phyloP scores from a whole-genome alignment of 495 filamentous ascomycete genomes.

The Daldinia concentrica region DNA sequence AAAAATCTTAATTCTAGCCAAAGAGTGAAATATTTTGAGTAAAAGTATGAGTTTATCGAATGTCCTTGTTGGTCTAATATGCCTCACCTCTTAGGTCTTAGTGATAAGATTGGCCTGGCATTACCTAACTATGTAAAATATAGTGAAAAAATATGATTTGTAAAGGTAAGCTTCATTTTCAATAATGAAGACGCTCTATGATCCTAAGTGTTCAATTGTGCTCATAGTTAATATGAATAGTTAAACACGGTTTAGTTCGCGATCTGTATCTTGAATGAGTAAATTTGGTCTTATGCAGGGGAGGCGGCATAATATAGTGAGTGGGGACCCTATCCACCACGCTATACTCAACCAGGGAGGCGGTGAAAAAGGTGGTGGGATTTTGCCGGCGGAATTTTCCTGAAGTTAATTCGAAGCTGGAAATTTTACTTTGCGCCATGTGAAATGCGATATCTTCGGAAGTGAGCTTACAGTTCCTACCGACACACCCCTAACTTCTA shows the following conservation, averaged over 20 bases:
- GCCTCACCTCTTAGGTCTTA: too few relatives aligned
- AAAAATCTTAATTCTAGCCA: too few relatives aligned
- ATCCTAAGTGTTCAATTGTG: not conserved
- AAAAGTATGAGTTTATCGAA: too few relatives aligned
- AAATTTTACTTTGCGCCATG: not conserved
- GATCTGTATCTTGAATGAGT: not conserved
- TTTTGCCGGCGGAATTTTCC: not conserved
- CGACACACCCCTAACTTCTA: not conserved
- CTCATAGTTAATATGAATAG: not conserved
- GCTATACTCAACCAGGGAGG: not conserved
- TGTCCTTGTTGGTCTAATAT: too few relatives aligned
- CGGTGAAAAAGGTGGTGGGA: not conserved
- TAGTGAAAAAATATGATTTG: too few relatives aligned
- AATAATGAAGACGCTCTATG: too few relatives aligned
- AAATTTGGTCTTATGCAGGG: not conserved
- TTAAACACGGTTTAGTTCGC: not conserved
- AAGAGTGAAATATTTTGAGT: too few relatives aligned
- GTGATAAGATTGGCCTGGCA: too few relatives aligned
- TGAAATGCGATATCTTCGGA: not conserved
- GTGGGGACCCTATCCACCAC: not conserved
- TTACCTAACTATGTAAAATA: too few relatives aligned
- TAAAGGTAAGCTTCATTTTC: too few relatives aligned
- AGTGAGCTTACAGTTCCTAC: not conserved
- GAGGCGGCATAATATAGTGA: not conserved
- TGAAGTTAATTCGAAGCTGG: not conserved